Base-by-base conservation (phyloP, 345 rosid genomes). In the Brassica carinata region DNA sequence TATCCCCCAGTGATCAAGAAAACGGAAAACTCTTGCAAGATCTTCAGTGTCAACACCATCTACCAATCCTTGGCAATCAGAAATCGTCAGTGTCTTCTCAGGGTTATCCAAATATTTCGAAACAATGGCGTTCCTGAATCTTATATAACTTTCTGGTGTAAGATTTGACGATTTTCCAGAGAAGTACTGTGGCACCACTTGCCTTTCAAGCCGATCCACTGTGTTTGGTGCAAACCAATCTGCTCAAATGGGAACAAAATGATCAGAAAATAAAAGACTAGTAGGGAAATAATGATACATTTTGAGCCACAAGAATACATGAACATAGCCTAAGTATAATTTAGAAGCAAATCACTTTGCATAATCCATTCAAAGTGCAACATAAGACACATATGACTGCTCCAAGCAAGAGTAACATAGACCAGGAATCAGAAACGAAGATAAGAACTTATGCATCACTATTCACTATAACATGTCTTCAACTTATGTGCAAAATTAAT, bases 1-100 rank as follows among this genome's bases (percentile, higher is more conserved):
- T 73, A 96, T 90, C 72, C 99, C 98, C 99, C 99, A 96, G 59
- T 96, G 98, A 84, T 96, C 93, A 82, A 96, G 98, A 86, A 96
- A 96, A 82, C 97, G 86, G 73, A 92, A 85, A 77, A 96, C 94
- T 57, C 98, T 87, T 30, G 88, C 81, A 78, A 90, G 79, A 84
- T 90, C 97, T 82, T 96, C 99, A 79, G 31, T 26, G 19, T 82
- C 89, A 66, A 89, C 69, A 78, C 90, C 90, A 84, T 65, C 81
- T 65, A 89, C 81, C 84, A 87, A 79, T 69, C 90, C 95, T 71
- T 85, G 89, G 86, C 90, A 92, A 81, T 96, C 96, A 77, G 90
- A 85, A 85, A 90, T 82, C 14, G 89, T 79, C 64, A 93, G 85
- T 83, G 88, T 88, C 84, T 83, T 89, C 69, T 87, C 94, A 82